Percentiles rank a stretch among this genome's conserved stretches.
These are phyloP conservation scores for Boletus eberwhitei DNA, from an alignment of 768 basidiomycete genomes.

Conservation along the genomic window DNA sequence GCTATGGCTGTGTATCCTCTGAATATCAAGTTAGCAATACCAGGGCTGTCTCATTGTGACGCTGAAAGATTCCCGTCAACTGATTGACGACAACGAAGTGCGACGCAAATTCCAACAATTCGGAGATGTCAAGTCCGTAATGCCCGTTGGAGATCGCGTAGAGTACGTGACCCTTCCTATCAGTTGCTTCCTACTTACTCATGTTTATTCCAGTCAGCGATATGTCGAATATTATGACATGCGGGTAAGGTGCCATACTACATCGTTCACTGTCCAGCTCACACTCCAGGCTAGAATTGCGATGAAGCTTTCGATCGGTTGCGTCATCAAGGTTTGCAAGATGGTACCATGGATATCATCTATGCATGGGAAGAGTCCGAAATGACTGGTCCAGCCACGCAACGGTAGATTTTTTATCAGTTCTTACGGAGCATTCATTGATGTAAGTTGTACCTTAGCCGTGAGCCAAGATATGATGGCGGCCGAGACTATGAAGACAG, in stretches of 20 bases:
- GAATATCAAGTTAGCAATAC: conserved; percentile 46
- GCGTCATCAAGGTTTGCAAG: conserved; percentile 73
- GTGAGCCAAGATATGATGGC: conserved; percentile 35
- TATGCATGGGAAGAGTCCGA: conserved; percentile 82
- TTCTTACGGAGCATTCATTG: background rate
- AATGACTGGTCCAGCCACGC: conserved; percentile 44
- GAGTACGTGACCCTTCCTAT: conserved; percentile 42
- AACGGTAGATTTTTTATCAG: conserved; percentile 30
- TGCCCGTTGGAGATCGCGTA: conserved; percentile 56
- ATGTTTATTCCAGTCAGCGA: conserved; percentile 56
- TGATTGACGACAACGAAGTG: conserved; percentile 82
- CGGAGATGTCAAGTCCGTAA: conserved; percentile 85
- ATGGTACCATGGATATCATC: conserved; percentile 84
- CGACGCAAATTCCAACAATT: conserved; percentile 83
- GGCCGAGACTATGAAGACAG: conserved; percentile 49
- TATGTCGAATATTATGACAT: conserved; percentile 95
- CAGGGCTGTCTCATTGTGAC: conserved; percentile 85
- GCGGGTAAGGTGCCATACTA: conserved; percentile 46
- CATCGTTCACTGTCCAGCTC: conserved; percentile 3
- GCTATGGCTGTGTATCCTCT: background rate
- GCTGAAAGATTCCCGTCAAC: conserved; percentile 65
- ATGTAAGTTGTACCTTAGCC: conserved; percentile 14
- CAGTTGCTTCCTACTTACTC: background rate
- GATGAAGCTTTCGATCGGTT: conserved; percentile 78
- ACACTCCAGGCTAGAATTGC: conserved; percentile 50